phyloP scores from a whole-genome alignment of 495 filamentous ascomycete genomes.

The Tricharina praecox region DNA sequence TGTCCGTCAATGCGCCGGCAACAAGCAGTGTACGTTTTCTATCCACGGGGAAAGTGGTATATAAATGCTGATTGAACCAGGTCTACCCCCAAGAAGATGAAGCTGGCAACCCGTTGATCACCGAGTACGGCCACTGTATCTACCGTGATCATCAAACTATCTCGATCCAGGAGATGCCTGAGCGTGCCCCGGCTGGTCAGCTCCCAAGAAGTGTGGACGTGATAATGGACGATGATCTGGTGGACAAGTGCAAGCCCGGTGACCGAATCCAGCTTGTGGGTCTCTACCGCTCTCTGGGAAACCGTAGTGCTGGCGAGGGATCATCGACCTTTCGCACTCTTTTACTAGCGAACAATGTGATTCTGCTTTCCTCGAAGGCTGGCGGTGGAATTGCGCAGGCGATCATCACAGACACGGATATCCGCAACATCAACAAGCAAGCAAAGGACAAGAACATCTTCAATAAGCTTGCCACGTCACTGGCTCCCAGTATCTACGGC shows the following conservation, averaged over 20 bases:
- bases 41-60: not conserved
- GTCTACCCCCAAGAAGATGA: conserved; percentile 94
- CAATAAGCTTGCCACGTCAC: conserved; percentile 79
- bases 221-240: conserved; percentile 88
- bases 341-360: conserved; percentile 85
- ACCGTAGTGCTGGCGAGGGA: conserved; percentile 71
- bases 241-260: conserved; percentile 86
- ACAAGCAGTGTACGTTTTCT: conserved; percentile 37
- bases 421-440: conserved; percentile 96
- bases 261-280: conserved; percentile 93
- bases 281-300: conserved; percentile 82
- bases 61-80: not conserved
- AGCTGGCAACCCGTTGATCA: conserved; percentile 59
- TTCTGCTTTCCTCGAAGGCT: conserved; percentile 87
- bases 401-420: conserved; percentile 90
- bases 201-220: conserved; percentile 95
- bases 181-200: conserved; percentile 88
- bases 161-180: conserved; percentile 99
- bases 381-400: conserved; percentile 86
- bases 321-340: conserved; percentile 87
- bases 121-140: conserved; percentile 88
- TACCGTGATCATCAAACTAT: conserved; percentile 97
- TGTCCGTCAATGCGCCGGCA: conserved; percentile 71
- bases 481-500: conserved; percentile 95
- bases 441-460: conserved; percentile 91